Evolutionary conservation across 2,329 filamentous ascomycete genomes (phyloP).

Genomic region (Albifimbria verrucaria): DNA sequence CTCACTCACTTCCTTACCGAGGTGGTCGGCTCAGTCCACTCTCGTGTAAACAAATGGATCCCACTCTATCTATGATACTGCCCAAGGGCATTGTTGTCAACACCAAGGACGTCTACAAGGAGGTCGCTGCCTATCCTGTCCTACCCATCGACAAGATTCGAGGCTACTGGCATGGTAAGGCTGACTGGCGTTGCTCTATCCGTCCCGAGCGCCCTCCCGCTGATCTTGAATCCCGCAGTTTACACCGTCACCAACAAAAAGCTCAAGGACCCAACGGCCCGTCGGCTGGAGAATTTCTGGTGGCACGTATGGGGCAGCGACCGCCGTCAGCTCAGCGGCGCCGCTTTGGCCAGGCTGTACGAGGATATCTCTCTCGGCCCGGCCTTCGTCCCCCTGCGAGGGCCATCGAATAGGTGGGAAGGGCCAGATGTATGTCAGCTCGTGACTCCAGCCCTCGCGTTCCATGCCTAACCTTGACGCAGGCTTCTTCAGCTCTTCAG

Average conservation of each 20-base stretch:
- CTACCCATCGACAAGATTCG: slow-evolving; percentile 51
- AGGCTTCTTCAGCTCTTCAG: slow-evolving; percentile 25
- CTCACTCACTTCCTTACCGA: slow-evolving; percentile 1
- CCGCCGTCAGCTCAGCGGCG: slow-evolving; percentile 48
- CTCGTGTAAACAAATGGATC: slow-evolving; percentile 25
- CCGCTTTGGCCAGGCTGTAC: slow-evolving; percentile 52
- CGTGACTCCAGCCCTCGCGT: neutral
- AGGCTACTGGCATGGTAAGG: slow-evolving; percentile 56
- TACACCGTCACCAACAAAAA: slow-evolving; percentile 59
- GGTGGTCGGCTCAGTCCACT: neutral
- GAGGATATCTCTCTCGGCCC: slow-evolving; percentile 56
- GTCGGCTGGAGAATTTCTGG: slow-evolving; percentile 63
- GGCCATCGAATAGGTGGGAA: slow-evolving; percentile 52
- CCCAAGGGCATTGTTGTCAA: slow-evolving; percentile 58
- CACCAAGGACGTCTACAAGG: slow-evolving; percentile 47
- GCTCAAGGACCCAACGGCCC: slow-evolving; percentile 59
- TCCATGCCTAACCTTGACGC: slow-evolving; percentile 10
- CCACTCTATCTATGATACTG: slow-evolving; percentile 41
- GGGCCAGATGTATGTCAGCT: slow-evolving; percentile 39
- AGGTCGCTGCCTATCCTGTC: slow-evolving; percentile 48
- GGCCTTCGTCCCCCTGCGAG: slow-evolving; percentile 53
- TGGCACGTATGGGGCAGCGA: slow-evolving; percentile 64
- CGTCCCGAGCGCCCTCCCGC: slow-evolving; percentile 10
- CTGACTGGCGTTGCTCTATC: neutral
- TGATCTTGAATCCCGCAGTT: slow-evolving; percentile 34